A percentile compares a stretch with the other conserved stretches of the same genome.
Conservation (phyloP, 2,329 filamentous ascomycete species). For the Fusarium haematococcum region DNA sequence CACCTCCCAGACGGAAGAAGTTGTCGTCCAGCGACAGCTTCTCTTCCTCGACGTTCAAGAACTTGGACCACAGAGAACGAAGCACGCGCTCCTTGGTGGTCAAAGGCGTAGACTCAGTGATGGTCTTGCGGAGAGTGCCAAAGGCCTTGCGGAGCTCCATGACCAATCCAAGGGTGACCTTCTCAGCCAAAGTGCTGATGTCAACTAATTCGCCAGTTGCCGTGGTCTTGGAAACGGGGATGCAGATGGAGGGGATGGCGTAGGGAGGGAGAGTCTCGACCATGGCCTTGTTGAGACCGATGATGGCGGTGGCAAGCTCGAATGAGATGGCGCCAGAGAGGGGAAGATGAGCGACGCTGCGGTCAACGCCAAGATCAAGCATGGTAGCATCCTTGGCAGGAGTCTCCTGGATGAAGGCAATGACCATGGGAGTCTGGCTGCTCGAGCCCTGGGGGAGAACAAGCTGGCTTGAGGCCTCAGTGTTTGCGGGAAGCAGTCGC, state of each 20-base stretch:
- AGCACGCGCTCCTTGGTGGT: slow-evolving; percentile 36
- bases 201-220: background rate
- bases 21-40: slow-evolving; percentile 44
- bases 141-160: slow-evolving; percentile 33
- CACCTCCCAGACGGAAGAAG: slow-evolving; percentile 45
- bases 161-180: slow-evolving; percentile 28
- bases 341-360: slow-evolving; percentile 6
- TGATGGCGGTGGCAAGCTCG: slow-evolving; percentile 35
- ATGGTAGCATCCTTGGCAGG: background rate
- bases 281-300: slow-evolving; percentile 41
- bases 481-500: slow-evolving; percentile 30
- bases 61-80: slow-evolving; percentile 36
- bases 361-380: slow-evolving; percentile 23
- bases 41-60: slow-evolving; percentile 34
- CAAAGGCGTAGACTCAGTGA: slow-evolving; percentile 31
- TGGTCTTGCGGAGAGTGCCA: slow-evolving; percentile 18
- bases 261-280: slow-evolving; percentile 43
- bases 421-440: slow-evolving; percentile 37
- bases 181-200: background rate
- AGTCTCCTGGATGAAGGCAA: slow-evolving; percentile 33
- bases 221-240: slow-evolving; percentile 15
- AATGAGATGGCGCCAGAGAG: slow-evolving; percentile 28
- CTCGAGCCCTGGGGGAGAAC: slow-evolving; percentile 31
- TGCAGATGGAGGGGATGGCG: slow-evolving; percentile 40
- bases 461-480: slow-evolving; percentile 28